A percentile compares a stretch with the other conserved stretches of the same genome.
These are phyloP conservation scores for Tolypocladium endophyticum DNA, from an alignment of 2,329 filamentous ascomycete genomes.

Conservation along the genomic window DNA sequence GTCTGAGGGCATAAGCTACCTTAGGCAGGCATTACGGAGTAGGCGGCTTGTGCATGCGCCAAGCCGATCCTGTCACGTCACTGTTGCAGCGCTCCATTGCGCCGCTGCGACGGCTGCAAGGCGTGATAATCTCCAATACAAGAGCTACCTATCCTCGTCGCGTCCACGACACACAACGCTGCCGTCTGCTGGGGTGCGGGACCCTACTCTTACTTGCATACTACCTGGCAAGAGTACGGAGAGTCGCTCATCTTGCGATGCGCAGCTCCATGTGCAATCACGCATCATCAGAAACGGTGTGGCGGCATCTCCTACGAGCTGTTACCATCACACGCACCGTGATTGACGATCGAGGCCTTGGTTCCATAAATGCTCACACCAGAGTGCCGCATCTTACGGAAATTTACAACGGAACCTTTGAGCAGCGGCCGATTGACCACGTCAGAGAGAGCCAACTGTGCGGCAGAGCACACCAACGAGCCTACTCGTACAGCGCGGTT, in stretches of 20 bases:
- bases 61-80: not conserved
- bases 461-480: not conserved
- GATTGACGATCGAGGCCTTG: not conserved
- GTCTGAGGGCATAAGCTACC: not conserved
- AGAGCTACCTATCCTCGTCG: too few relatives aligned
- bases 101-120: not conserved
- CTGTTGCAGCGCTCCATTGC: not conserved
- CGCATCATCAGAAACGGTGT: too few relatives aligned
- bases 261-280: too few relatives aligned
- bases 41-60: not conserved
- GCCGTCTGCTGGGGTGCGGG: too few relatives aligned
- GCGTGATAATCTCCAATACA: too few relatives aligned
- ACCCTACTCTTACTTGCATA: not conserved
- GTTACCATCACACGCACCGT: not conserved
- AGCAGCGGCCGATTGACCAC: not conserved
- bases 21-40: not conserved
- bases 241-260: too few relatives aligned
- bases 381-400: too few relatives aligned
- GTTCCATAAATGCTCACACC: not conserved
- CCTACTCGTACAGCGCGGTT: not conserved
- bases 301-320: too few relatives aligned
- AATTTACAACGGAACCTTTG: too few relatives aligned
- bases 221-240: too few relatives aligned
- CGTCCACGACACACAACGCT: too few relatives aligned
- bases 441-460: not conserved